Conservation (phyloP, 1,139 yeast genomes). For the Meyerozyma sp. region DNA sequence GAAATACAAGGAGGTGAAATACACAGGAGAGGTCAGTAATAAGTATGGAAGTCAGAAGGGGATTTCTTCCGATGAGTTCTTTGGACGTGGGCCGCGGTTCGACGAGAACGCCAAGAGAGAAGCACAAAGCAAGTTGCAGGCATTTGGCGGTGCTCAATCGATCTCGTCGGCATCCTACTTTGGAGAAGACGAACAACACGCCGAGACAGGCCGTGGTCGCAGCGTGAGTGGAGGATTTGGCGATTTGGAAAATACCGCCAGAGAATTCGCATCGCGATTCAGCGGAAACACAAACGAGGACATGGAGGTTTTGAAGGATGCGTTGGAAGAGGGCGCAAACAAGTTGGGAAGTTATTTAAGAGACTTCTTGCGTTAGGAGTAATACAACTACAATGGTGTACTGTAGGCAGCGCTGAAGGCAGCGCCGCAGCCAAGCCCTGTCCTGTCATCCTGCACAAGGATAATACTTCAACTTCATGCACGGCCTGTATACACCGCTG, state of each 20-base stretch:
- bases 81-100: slow-evolving; percentile 78
- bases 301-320: slow-evolving; percentile 81
- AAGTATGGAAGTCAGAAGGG: slow-evolving; percentile 90
- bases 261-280: slow-evolving; percentile 65
- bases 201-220: slow-evolving; percentile 17
- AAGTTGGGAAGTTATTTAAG: slow-evolving; percentile 79
- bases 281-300: slow-evolving; percentile 82
- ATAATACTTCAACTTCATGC: not conserved
- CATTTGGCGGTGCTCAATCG: slow-evolving; percentile 80
- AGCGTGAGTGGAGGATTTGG: slow-evolving; percentile 19
- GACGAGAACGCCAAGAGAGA: slow-evolving; percentile 76
- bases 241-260: slow-evolving; percentile 53
- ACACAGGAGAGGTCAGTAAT: slow-evolving; percentile 67
- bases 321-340: slow-evolving; percentile 91
- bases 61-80: slow-evolving; percentile 90
- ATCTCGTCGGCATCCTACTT: slow-evolving; percentile 91
- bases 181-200: slow-evolving; percentile 68
- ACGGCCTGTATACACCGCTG: not conserved
- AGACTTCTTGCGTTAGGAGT: slow-evolving; percentile 59
- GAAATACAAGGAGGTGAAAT: slow-evolving; percentile 44
- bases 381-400: not conserved
- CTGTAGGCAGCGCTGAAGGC: not conserved
- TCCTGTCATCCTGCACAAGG: not conserved
- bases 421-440: not conserved
- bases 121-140: slow-evolving; percentile 71